phyloP scores from a whole-genome alignment of 108 stramenopile species.

The Hondaea fermentalgiana region DNA sequence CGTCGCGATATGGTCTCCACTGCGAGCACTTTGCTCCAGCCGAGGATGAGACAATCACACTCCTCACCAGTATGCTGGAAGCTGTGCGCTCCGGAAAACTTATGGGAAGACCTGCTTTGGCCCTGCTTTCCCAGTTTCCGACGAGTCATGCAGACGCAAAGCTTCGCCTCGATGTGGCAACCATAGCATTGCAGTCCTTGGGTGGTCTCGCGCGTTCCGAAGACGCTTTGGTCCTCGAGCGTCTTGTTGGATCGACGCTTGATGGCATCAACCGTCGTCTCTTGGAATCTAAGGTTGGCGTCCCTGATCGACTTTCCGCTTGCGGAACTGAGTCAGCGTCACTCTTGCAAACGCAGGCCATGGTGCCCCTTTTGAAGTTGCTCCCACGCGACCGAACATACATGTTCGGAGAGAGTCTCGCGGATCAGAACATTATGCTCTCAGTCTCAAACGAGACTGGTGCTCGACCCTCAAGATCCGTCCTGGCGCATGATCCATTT shows the following conservation, averaged over 20 bases:
- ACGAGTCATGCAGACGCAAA: neutral
- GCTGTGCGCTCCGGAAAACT: neutral
- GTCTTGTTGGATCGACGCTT: neutral
- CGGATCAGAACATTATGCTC: no score
- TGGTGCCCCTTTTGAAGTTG: neutral
- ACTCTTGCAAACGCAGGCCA: neutral
- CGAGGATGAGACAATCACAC: neutral
- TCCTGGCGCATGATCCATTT: neutral
- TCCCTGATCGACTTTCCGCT: neutral
- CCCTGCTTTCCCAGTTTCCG: neutral
- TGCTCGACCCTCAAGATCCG: neutral
- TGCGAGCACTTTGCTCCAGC: neutral
- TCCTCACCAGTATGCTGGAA: neutral
- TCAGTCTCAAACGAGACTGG: neutral
- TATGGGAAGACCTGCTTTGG: neutral
- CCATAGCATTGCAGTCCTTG: neutral
- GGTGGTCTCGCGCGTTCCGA: neutral
- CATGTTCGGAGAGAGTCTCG: no score
- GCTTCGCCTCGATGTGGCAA: neutral
- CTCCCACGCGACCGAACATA: neutral
- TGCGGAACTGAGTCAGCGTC: neutral
- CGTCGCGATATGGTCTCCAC: neutral
- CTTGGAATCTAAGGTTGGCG: neutral
- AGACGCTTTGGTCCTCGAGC: neutral
- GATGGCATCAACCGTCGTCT: neutral